Percentiles rank a stretch among this genome's conserved stretches.
Conservation (phyloP, 345 rosid species). For the Isatis tinctoria region DNA sequence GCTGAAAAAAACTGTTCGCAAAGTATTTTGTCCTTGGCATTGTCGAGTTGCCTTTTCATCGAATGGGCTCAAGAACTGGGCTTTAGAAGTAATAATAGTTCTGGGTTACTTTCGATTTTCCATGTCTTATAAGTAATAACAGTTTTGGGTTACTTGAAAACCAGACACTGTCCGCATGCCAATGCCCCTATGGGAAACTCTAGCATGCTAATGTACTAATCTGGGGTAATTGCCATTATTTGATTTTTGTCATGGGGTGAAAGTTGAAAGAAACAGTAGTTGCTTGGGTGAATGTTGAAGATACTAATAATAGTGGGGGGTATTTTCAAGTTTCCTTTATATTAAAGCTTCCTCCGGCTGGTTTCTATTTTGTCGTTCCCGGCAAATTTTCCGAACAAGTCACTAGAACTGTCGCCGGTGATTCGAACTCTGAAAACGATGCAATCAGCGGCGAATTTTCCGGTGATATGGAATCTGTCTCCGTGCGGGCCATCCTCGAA, state of each 20-base stretch:
- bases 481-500: not conserved
- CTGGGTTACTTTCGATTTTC: not conserved
- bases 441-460: slow-evolving; percentile 14
- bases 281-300: not conserved
- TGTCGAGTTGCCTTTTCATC: not conserved
- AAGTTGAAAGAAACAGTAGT: not conserved
- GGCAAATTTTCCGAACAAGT: slow-evolving; percentile 3
- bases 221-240: too few species aligned
- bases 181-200: too few species aligned
- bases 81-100: not conserved
- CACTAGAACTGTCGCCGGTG: slow-evolving; percentile 4
- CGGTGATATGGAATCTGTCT: slow-evolving; percentile 9
- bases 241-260: not conserved
- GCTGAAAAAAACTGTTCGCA: too few species aligned
- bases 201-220: too few species aligned
- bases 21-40: not conserved
- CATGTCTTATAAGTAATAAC: too few species aligned
- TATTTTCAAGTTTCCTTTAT: not conserved
- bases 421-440: not conserved
- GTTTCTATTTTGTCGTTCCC: not conserved
- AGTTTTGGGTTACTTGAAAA: too few species aligned
- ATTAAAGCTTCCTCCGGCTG: not conserved
- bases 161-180: too few species aligned
- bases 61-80: not conserved
- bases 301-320: not conserved